Conservation (phyloP, 139 green algal genomes). For the Nannochloris sp. region DNA sequence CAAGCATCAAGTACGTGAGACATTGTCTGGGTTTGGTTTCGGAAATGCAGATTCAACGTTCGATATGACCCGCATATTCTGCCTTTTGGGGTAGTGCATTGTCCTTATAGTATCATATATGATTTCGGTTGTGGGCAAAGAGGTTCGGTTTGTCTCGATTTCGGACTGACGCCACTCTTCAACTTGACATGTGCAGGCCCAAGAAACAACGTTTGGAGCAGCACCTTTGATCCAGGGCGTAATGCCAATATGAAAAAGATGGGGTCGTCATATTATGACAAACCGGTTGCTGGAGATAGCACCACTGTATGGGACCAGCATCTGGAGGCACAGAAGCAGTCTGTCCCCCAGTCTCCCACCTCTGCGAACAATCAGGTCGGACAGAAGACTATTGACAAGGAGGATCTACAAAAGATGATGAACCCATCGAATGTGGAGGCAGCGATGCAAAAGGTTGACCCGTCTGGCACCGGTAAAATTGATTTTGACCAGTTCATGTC, state of each 20-base stretch:
- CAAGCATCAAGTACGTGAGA: too few relatives aligned
- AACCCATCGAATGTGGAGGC: not conserved
- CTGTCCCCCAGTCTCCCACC: not conserved
- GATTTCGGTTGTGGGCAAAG: too few relatives aligned
- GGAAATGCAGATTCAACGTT: too few relatives aligned
- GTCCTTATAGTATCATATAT: too few relatives aligned
- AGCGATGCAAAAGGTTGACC: not conserved
- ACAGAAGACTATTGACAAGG: not conserved
- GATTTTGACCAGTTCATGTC: slow-evolving; percentile 1
- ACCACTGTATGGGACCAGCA: slow-evolving; percentile 5
- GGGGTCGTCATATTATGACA: slow-evolving; percentile 8
- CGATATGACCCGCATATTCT: too few relatives aligned
- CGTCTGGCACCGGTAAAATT: not conserved
- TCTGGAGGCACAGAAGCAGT: not conserved
- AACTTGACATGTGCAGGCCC: slow-evolving; percentile 5
- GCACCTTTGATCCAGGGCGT: slow-evolving; percentile 10
- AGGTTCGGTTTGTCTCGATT: too few relatives aligned
- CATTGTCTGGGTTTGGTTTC: too few relatives aligned
- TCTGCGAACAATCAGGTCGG: slow-evolving; percentile 4
- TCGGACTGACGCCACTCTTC: not conserved
- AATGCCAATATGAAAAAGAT: slow-evolving; percentile 6
- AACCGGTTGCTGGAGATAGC: not conserved
- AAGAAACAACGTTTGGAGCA: slow-evolving; percentile 4
- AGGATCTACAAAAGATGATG: not conserved
- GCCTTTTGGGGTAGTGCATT: too few relatives aligned